Conservation (phyloP, 345 rosid genomes). For the Theobroma cacao region DNA sequence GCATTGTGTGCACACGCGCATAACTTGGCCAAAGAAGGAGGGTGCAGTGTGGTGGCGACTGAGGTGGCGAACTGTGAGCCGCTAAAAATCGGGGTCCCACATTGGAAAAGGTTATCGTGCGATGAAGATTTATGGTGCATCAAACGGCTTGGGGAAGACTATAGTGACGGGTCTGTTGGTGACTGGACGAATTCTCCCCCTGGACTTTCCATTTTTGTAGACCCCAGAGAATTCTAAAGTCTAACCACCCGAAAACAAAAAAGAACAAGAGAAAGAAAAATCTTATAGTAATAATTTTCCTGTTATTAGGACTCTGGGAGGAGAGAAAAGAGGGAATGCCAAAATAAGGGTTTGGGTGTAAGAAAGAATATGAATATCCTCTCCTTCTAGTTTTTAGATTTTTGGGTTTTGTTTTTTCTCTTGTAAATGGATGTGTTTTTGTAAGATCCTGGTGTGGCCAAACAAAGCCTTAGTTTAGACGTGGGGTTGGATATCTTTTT, state of each 20-base stretch:
- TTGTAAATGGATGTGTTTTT: slow-evolving; percentile 42
- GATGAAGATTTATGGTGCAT: slow-evolving; percentile 88
- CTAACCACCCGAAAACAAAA: background rate
- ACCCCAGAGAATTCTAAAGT: slow-evolving; percentile 78
- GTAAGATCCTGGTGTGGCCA: slow-evolving; percentile 31
- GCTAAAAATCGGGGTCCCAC: slow-evolving; percentile 64
- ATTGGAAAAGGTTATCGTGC: slow-evolving; percentile 79
- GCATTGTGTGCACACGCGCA: slow-evolving; percentile 82
- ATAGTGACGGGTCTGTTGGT: slow-evolving; percentile 66
- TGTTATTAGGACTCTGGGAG: background rate
- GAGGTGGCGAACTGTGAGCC: slow-evolving; percentile 79
- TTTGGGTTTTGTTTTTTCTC: slow-evolving; percentile 3
- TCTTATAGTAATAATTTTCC: background rate
- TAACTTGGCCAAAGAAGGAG: slow-evolving; percentile 65
- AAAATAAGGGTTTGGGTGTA: slow-evolving; percentile 27
- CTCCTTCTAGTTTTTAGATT: slow-evolving; percentile 6
- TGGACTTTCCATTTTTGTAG: slow-evolving; percentile 85
- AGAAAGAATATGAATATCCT: slow-evolving; percentile 29
- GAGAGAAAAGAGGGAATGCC: slow-evolving; percentile 16
- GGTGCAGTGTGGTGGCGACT: slow-evolving; percentile 73
- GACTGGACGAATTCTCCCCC: slow-evolving; percentile 96
- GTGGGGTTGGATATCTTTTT: slow-evolving; percentile 2
- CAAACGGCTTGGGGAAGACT: slow-evolving; percentile 79
- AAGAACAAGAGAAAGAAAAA: too few relatives aligned
- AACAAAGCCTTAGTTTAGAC: slow-evolving; percentile 16